Conservation (phyloP, 1,284 basidiomycete genomes). For the Tilletia walkeri region DNA sequence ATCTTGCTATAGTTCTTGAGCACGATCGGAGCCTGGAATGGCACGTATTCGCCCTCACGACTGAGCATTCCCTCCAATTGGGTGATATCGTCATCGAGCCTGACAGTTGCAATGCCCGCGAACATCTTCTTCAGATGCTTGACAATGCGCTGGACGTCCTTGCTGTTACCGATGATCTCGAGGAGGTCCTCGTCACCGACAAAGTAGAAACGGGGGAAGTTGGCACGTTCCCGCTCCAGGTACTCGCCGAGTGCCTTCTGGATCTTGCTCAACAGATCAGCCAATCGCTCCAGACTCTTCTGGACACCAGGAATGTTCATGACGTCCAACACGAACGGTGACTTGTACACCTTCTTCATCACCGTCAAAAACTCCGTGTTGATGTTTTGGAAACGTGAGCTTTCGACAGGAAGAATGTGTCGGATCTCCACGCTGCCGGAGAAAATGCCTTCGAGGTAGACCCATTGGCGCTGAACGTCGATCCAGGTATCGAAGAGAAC, state of each 20-base stretch:
- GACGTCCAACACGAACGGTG: conserved; percentile 93
- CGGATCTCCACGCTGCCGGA: conserved; percentile 82
- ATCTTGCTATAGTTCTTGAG: conserved; percentile 94
- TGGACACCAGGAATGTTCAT: conserved; percentile 94
- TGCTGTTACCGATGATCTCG: conserved; percentile 99
- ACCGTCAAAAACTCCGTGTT: conserved; percentile 96
- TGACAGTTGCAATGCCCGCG: conserved; percentile 87
- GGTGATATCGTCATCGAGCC: conserved; percentile 66
- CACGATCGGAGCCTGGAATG: conserved; percentile 76
- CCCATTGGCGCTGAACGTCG: conserved; percentile 99
- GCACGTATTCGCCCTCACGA: conserved; percentile 87
- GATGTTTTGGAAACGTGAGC: conserved; percentile 95
- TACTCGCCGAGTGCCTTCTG: conserved; percentile 99
- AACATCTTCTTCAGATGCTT: conserved; percentile 99
- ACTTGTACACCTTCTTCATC: conserved; percentile 99
- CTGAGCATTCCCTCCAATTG: conserved; percentile 41
- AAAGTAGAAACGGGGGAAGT: conserved; percentile 98
- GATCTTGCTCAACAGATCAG: conserved; percentile 93
- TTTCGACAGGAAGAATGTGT: conserved; percentile 94
- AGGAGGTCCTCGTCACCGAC: conserved; percentile 98
- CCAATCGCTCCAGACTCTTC: conserved; percentile 93
- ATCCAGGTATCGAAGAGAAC: conserved; percentile 99
- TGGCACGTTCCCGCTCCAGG: conserved; percentile 85
- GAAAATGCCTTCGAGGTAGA: conserved; percentile 98
- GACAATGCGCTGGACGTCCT: conserved; percentile 94